Conservation (phyloP, 768 basidiomycete species). For the Clitopilus passeckerianus region DNA sequence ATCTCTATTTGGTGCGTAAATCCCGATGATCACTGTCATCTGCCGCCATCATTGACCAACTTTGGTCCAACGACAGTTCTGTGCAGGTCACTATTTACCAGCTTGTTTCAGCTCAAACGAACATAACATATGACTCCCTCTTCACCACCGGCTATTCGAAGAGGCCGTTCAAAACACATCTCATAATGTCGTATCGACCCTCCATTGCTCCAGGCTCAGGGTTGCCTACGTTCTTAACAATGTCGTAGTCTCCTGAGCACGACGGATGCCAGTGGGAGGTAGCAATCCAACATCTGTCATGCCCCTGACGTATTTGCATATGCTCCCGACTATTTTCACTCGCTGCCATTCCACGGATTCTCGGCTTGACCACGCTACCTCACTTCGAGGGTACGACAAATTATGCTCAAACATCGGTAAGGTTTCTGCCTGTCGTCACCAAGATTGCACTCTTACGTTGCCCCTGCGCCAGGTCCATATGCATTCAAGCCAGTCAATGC, state of each 20-base stretch:
- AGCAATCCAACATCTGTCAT: neutral
- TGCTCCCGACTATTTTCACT: neutral
- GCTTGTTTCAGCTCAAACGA: neutral
- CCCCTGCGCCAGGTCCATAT: neutral
- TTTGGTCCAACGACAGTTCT: neutral
- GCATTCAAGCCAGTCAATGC: neutral
- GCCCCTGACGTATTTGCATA: neutral
- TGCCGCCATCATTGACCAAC: neutral
- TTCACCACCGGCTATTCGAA: neutral
- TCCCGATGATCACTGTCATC: neutral
- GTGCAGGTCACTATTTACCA: neutral
- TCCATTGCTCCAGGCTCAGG: neutral
- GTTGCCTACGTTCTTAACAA: neutral
- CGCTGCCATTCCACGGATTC: neutral
- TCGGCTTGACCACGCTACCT: neutral
- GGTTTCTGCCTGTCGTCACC: neutral
- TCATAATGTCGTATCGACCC: neutral
- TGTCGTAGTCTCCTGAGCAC: neutral
- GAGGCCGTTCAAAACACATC: neutral
- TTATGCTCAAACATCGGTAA: neutral
- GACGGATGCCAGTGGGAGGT: neutral
- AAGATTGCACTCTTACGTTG: neutral
- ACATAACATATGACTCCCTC: neutral
- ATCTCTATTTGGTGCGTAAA: neutral
- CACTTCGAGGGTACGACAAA: neutral